A percentile compares a stretch with the other conserved stretches of the same genome.
These are phyloP conservation scores for Escallonia rubra DNA, from an alignment of 129 eudicot genomes.

Conservation along the genomic window DNA sequence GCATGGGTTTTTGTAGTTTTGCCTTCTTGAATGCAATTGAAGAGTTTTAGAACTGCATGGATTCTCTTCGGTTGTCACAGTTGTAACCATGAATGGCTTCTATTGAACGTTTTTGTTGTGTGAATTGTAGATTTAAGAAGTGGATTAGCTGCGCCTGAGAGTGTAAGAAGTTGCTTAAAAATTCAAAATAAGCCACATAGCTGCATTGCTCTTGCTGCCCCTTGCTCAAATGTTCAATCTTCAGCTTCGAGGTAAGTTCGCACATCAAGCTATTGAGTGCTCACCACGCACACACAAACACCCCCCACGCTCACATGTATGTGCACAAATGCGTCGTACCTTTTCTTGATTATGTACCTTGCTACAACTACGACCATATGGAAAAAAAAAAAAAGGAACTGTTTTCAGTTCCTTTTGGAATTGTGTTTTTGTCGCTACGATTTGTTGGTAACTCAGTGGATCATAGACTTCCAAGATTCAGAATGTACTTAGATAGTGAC, in stretches of 20 bases:
- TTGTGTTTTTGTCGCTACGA: neutral
- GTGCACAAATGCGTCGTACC: too few species aligned
- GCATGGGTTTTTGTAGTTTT: neutral
- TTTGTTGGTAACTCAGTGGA: neutral
- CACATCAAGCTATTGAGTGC: neutral
- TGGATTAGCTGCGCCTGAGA: constrained; percentile 26
- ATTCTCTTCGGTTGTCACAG: too few species aligned
- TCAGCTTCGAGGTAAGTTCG: constrained; percentile 31
- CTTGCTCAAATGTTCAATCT: constrained; percentile 12
- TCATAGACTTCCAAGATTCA: neutral
- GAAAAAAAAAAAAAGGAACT: too few species aligned
- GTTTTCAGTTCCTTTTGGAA: too few species aligned
- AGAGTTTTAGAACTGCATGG: neutral
- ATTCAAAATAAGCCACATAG: constrained; percentile 26
- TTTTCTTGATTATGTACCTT: too few species aligned
- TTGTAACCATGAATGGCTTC: neutral
- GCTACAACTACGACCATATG: too few species aligned
- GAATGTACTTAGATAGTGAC: neutral
- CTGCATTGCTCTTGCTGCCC: constrained; percentile 15
- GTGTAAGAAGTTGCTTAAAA: constrained; percentile 31
- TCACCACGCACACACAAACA: too few species aligned
- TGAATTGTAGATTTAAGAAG: constrained; percentile 34
- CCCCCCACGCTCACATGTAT: too few species aligned
- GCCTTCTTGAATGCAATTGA: constrained; percentile 10
- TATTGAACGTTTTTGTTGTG: neutral